Evolutionary conservation across 805 yeast genomes (phyloP).

Genomic region (Debaryomyces prosopidis): DNA sequence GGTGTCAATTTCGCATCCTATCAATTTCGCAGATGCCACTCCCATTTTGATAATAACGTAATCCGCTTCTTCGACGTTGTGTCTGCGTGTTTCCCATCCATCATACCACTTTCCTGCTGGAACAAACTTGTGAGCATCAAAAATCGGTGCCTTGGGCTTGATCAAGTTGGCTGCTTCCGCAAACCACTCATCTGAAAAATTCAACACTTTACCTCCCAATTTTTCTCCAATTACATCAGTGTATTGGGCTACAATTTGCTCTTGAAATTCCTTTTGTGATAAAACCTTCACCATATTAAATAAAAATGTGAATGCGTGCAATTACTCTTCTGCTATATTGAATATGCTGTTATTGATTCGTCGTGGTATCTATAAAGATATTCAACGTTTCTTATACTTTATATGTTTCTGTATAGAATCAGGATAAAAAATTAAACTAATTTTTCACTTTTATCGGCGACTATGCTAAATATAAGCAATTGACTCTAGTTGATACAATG

Average conservation of each 20-base stretch:
- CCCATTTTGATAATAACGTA: conserved; percentile 87
- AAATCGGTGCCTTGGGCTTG: conserved; percentile 75
- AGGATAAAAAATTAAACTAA: neutral
- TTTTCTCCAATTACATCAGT: conserved; percentile 84
- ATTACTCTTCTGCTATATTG: no score
- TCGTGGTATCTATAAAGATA: no score
- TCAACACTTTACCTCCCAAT: conserved; percentile 73
- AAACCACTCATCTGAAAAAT: conserved; percentile 89
- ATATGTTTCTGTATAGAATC: neutral
- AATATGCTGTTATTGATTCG: no score
- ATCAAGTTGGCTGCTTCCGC: conserved; percentile 88
- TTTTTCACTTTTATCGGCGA: no score
- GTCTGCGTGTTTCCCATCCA: conserved; percentile 98
- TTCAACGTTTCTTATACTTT: neutral
- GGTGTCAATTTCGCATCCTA: conserved; percentile 90
- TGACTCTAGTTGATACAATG: no score
- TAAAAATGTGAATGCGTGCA: neutral
- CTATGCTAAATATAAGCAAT: no score
- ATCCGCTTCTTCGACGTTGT: conserved; percentile 79
- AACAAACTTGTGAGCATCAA: conserved; percentile 78
- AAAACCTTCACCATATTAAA: conserved; percentile 16
- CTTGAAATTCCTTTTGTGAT: conserved; percentile 41
- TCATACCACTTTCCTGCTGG: conserved; percentile 97
- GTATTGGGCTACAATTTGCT: conserved; percentile 49
- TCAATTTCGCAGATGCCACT: conserved; percentile 72